Percentiles rank a stretch among this genome's conserved stretches.
These are phyloP conservation scores for Solanum gracilifrons DNA, from an alignment of 257 asterid genomes.

Conservation along the genomic window DNA sequence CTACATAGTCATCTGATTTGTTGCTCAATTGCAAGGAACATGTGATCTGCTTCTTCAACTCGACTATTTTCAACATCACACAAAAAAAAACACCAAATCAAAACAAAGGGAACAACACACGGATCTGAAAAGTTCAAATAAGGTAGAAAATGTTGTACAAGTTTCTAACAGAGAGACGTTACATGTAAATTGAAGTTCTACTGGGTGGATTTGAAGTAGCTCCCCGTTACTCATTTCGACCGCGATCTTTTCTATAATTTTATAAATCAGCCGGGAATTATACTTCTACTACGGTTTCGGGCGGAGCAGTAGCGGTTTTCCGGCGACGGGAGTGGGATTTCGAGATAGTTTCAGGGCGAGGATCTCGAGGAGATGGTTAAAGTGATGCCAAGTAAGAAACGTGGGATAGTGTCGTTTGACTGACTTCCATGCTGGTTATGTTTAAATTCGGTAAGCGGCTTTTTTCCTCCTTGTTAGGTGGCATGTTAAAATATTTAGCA, in stretches of 20 bases:
- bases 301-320: neutral
- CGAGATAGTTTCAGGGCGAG: neutral
- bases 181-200: conserved; percentile 32
- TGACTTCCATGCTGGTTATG: neutral
- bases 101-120: neutral
- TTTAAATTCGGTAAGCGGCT: neutral
- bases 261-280: neutral
- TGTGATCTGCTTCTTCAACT: conserved; percentile 80
- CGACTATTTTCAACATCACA: conserved; percentile 31
- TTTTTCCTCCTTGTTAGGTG: neutral
- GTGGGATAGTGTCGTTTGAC: neutral
- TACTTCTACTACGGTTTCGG: neutral
- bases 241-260: neutral
- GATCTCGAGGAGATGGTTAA: neutral
- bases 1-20: conserved; percentile 53
- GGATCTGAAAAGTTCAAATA: conserved; percentile 17
- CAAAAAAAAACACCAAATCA: neutral
- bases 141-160: conserved; percentile 7
- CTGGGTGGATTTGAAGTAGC: conserved; percentile 13
- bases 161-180: conserved; percentile 19
- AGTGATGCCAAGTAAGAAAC: neutral
- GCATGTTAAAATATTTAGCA: too few relatives aligned
- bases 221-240: conserved; percentile 12
- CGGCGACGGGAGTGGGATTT: neutral
- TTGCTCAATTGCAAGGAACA: conserved; percentile 52